Base-by-base conservation (phyloP, 345 rosid species). In the Ceriops decandra region DNA sequence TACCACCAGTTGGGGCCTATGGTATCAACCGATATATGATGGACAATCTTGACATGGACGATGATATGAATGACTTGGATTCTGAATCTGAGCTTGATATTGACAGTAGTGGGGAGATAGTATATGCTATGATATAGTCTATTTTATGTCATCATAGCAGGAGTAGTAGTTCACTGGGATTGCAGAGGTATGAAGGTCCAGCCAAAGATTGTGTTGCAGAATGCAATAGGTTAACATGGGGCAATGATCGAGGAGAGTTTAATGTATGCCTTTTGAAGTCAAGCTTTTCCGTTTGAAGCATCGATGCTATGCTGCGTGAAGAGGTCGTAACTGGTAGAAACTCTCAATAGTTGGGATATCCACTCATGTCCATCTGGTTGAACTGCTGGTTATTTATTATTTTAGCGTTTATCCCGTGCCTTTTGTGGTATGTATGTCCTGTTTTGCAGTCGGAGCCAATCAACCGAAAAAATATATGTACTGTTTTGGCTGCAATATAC, bases 11-110 rank as follows among this genome's bases (percentile, higher is more conserved):
- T 61, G 79, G 79, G 16, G 30, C 64, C 9, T 66, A 22, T 36
- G 69, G 73, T 21, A 60, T 63, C n/a, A 58, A 68, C 35, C 73
- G 24, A 15, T 72, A 46, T 21, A 57, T 76, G 72, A 38, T 60
- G 10, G 80, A 76, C 58, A 72, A 63, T 36, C 73, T 76, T 19
- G 80, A 76, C 66, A 67, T 76, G 72, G 80, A 76, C 3, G 80
- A 76, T 52, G 80, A 76, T 64, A 76, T 76, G 76, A 36, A 56
- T 2, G 80, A 76, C 67, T 63, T 76, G 0, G 80, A 76, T 63
- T 76, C 76, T 38, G 80, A 76, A 63, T 76, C 80, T 16, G 80
- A 76, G 80, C 69, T 72, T 46, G 80, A 76, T 63, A 58, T 76
- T 0, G 80, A 76, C 56, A 76, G 80, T 72, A 76, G 76, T 5